Evolutionary conservation across 2,329 filamentous ascomycete species (phyloP).

Genomic region (Cladosporium sp.): DNA sequence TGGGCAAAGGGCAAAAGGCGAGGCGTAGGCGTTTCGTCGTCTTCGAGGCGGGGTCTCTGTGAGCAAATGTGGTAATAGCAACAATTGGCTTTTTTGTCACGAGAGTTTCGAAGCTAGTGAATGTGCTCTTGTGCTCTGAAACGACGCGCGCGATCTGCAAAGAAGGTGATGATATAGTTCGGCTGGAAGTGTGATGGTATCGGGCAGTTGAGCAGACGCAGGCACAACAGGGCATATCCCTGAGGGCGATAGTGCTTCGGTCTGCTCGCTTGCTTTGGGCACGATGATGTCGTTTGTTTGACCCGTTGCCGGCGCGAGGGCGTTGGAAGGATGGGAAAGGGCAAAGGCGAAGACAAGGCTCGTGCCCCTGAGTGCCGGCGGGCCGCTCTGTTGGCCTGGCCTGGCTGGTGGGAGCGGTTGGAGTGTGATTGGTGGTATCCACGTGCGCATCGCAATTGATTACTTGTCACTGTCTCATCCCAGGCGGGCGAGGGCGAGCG

Average conservation of each 20-base stretch:
- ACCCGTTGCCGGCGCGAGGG: neutral
- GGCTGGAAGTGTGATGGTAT: conserved; percentile 1
- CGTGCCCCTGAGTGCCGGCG: neutral
- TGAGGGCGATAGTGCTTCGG: neutral
- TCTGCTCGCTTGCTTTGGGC: conserved; percentile 7
- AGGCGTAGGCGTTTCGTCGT: neutral
- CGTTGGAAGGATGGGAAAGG: conserved; percentile 3
- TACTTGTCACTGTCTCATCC: neutral
- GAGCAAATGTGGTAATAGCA: neutral
- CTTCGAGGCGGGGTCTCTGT: neutral
- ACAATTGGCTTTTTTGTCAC: conserved; percentile 3
- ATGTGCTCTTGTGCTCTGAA: neutral
- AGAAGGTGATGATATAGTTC: neutral
- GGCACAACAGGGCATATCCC: neutral
- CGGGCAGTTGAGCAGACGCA: conserved; percentile 2
- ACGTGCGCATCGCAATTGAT: conserved; percentile 5
- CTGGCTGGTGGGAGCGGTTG: neutral
- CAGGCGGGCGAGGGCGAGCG: neutral
- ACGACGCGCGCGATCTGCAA: neutral
- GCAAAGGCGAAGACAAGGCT: neutral
- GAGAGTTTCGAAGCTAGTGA: neutral
- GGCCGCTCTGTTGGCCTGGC: neutral
- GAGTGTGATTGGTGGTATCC: neutral
- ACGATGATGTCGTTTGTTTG: conserved; percentile 4
- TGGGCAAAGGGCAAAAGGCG: neutral